A percentile compares a stretch with the other conserved stretches of the same genome.
Evolutionary conservation across 148 eudicot genomes (phyloP).

Genomic region (Heliamphora exappendiculata): DNA sequence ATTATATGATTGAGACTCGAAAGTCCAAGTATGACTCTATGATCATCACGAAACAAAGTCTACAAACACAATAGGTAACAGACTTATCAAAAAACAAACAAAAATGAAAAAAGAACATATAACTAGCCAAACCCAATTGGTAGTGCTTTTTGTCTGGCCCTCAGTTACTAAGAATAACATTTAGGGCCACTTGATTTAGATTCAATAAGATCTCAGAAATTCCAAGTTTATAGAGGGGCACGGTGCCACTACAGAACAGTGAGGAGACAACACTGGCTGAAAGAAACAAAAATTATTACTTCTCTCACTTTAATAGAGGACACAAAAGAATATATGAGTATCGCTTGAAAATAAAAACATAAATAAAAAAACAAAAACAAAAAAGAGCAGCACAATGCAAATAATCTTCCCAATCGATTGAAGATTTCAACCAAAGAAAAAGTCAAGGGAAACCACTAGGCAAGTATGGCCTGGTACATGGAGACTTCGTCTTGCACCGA

Average conservation of each 20-base stretch:
- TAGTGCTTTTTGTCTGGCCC: background rate
- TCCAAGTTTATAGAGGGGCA: background rate
- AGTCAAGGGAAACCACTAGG: too few relatives aligned
- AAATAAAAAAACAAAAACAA: background rate
- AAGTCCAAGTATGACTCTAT: too few relatives aligned
- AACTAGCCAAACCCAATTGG: background rate
- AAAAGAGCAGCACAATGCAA: background rate
- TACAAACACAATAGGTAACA: too few relatives aligned
- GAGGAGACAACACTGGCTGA: background rate
- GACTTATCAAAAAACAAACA: too few relatives aligned
- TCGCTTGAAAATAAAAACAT: background rate
- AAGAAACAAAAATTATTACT: background rate
- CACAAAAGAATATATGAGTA: too few relatives aligned
- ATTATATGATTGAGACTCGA: background rate
- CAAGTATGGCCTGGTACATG: too few relatives aligned
- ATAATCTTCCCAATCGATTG: background rate
- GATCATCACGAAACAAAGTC: too few relatives aligned
- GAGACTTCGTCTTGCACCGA: too few relatives aligned
- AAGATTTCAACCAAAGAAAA: background rate
- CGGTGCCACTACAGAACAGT: background rate
- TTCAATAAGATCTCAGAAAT: background rate
- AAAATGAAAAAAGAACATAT: too few relatives aligned
- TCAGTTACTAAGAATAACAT: background rate
- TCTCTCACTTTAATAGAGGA: background rate
- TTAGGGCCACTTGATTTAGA: background rate